Conservation (phyloP, 2,329 filamentous ascomycete species). For the Tolypocladium pustulatum region DNA sequence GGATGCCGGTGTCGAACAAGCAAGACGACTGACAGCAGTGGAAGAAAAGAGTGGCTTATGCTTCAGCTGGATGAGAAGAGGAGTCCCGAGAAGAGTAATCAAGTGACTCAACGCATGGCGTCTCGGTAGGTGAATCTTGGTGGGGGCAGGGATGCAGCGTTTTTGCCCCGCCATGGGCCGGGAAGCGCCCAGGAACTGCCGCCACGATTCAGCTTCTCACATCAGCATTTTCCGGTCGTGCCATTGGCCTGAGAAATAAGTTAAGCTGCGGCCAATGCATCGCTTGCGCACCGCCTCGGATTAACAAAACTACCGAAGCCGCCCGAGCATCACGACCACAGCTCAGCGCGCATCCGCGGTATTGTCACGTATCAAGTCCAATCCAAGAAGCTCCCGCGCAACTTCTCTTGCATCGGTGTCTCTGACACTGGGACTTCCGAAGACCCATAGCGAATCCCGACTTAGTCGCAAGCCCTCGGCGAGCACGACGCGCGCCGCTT, state of each 20-base stretch:
- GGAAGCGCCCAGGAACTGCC: not conserved
- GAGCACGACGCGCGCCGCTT: not conserved
- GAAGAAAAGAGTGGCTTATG: not conserved
- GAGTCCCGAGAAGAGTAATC: not conserved
- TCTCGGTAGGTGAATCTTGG: slow-evolving; percentile 6
- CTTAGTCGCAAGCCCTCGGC: not conserved
- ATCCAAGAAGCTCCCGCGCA: not conserved
- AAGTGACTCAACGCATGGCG: slow-evolving; percentile 5
- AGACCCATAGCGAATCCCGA: no score
- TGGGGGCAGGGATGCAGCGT: slow-evolving; percentile 5
- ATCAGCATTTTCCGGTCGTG: not conserved
- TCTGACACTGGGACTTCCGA: not conserved
- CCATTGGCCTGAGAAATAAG: not conserved
- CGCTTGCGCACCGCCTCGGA: not conserved
- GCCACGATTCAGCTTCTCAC: not conserved
- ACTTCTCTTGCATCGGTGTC: not conserved
- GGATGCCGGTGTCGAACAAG: not conserved
- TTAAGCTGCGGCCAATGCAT: not conserved
- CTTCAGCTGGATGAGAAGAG: not conserved
- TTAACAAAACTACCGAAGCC: not conserved
- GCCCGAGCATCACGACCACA: not conserved
- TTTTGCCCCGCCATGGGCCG: slow-evolving; percentile 3
- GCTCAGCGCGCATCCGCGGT: not conserved
- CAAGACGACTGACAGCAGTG: not conserved
- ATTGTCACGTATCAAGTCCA: not conserved